Evolutionary conservation across 129 eudicot species (phyloP).

Genomic region (Pseudognaphalium luteoalbum): DNA sequence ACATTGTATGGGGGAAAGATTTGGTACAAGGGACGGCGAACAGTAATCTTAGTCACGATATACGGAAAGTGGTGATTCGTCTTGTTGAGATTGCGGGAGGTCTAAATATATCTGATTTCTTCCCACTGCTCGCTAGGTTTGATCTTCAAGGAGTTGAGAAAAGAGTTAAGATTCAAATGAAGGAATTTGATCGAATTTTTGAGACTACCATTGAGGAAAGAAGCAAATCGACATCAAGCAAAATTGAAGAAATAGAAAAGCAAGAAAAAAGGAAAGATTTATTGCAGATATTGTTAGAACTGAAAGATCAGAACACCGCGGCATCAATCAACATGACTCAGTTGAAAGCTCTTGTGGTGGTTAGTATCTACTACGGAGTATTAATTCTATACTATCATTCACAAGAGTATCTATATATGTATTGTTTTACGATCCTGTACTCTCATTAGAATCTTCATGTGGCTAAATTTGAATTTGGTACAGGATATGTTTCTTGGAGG

Average conservation of each 20-base stretch:
- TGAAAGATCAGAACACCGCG: conserved; percentile 17
- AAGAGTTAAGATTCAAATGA: conserved; percentile 23
- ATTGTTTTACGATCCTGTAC: too few species aligned
- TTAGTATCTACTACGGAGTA: not conserved
- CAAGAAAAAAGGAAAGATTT: conserved; percentile 28
- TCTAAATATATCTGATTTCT: conserved; percentile 39
- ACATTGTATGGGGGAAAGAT: conserved; percentile 28
- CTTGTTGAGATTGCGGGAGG: conserved; percentile 32
- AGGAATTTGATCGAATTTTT: conserved; percentile 23
- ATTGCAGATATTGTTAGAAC: conserved; percentile 24
- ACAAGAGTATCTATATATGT: too few species aligned
- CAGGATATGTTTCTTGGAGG: conserved; percentile 24
- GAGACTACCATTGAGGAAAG: conserved; percentile 34
- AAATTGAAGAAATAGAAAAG: not conserved
- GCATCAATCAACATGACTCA: conserved; percentile 28
- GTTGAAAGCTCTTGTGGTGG: conserved; percentile 30
- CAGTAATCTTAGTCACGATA: conserved; percentile 14
- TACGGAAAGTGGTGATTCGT: conserved; percentile 19
- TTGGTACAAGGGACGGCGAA: not conserved
- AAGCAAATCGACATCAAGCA: not conserved
- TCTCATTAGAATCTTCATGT: too few species aligned
- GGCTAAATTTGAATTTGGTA: too few species aligned
- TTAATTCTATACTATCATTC: too few species aligned
- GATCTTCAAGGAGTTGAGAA: conserved; percentile 36
- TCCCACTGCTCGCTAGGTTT: conserved; percentile 30